phyloP scores from a whole-genome alignment of 2,329 filamentous ascomycete species.

The Ophiocordyceps camponoti-rufipedis region DNA sequence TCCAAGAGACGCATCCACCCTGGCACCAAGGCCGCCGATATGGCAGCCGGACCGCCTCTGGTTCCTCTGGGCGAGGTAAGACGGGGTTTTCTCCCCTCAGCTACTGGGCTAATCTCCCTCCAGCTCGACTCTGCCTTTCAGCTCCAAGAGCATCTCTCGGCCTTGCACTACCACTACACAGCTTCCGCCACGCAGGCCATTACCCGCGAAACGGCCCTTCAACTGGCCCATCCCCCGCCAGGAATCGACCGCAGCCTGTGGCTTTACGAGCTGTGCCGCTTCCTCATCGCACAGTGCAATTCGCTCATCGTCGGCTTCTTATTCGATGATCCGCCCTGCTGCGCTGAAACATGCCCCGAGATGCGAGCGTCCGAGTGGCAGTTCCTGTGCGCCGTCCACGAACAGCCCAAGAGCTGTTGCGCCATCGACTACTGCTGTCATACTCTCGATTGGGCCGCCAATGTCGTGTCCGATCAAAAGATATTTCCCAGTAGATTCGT shows the following conservation, averaged over 20 bases:
- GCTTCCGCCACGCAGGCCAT: conserved; percentile 50
- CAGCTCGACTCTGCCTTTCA: conserved; percentile 96
- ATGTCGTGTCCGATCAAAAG: conserved; percentile 84
- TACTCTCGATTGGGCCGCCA: conserved; percentile 93
- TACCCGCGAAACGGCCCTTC: conserved; percentile 53
- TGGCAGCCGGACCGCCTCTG: conserved; percentile 80
- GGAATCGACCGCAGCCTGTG: conserved; percentile 76
- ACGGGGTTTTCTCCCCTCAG: conserved; percentile 2
- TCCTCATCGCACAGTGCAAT: conserved; percentile 89
- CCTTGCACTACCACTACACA: conserved; percentile 71
- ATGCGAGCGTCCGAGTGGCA: conserved; percentile 99
- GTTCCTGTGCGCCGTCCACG: conserved; percentile 93
- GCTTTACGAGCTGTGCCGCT: conserved; percentile 95
- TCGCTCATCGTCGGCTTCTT: conserved; percentile 83
- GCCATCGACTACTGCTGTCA: conserved; percentile 99
- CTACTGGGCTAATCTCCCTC: neutral
- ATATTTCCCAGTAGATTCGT: conserved; percentile 79
- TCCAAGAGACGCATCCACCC: conserved; percentile 75
- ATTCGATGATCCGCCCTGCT: conserved; percentile 78
- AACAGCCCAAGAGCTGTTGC: conserved; percentile 90
- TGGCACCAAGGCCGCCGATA: conserved; percentile 79
- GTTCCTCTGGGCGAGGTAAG: conserved; percentile 68
- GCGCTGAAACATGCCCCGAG: conserved; percentile 75
- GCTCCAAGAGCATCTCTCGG: conserved; percentile 89
- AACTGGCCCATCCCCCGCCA: conserved; percentile 62